phyloP scores from a whole-genome alignment of 2,329 filamentous ascomycete species.

The Sclerotinia spermophila region DNA sequence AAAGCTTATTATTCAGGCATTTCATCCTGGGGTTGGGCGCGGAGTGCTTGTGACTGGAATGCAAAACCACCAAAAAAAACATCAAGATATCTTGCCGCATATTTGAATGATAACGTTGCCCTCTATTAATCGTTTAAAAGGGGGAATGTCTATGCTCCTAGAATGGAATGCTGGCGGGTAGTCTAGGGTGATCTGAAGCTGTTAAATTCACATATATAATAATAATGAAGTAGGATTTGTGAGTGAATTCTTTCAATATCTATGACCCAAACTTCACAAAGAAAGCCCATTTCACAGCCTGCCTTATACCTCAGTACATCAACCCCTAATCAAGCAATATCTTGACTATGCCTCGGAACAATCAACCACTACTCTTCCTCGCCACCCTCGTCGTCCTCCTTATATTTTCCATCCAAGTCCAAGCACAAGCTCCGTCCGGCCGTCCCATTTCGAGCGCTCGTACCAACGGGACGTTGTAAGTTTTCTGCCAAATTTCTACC shows the following conservation, averaged over 20 bases:
- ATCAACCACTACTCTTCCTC: background rate
- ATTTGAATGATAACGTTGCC: background rate
- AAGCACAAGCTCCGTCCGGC: conserved; percentile 1
- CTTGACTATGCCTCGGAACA: background rate
- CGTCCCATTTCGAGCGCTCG: background rate
- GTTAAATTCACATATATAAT: background rate
- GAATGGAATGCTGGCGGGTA: background rate
- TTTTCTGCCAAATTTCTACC: background rate
- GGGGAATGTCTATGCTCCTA: background rate
- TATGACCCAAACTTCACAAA: background rate
- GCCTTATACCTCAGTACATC: background rate
- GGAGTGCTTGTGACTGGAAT: conserved; percentile 8
- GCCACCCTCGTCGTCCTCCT: conserved; percentile 2
- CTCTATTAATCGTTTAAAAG: background rate
- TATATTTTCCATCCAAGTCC: background rate
- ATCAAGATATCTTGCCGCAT: conserved; percentile 4
- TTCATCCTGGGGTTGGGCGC: background rate
- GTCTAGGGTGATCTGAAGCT: background rate
- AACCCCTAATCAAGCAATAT: background rate
- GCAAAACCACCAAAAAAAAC: background rate
- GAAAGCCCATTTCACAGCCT: background rate
- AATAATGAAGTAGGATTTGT: background rate
- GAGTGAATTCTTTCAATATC: background rate
- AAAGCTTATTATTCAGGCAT: background rate
- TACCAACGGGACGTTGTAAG: conserved; percentile 13